Evolutionary conservation across 805 yeast species (phyloP).

Genomic region (Kuraishia borneana): DNA sequence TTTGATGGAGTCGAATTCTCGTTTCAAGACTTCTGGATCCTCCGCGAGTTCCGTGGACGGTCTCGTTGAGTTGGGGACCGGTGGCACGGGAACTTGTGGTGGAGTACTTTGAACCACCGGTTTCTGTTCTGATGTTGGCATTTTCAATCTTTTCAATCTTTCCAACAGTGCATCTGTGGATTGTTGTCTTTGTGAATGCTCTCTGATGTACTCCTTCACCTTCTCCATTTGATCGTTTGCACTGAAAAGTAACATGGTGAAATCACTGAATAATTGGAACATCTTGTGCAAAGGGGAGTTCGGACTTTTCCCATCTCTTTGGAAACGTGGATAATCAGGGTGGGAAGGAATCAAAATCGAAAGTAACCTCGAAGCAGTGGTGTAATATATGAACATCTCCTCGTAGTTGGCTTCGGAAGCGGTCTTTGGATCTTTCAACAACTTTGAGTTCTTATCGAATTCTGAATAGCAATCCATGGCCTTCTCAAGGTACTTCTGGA

Average conservation of each 20-base stretch:
- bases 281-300: neutral
- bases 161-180: neutral
- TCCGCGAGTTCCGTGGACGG: neutral
- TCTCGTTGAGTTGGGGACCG: too few species aligned
- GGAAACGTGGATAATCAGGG: conserved; percentile 6
- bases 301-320: conserved; percentile 3
- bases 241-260: conserved; percentile 1
- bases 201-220: conserved; percentile 1
- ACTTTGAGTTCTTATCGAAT: conserved; percentile 6
- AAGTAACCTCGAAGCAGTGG: conserved; percentile 14
- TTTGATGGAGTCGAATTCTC: neutral
- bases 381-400: conserved; percentile 14
- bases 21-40: neutral
- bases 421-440: conserved; percentile 4
- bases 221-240: neutral
- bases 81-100: too few species aligned
- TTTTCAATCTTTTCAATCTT: conserved; percentile 1
- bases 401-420: conserved; percentile 8
- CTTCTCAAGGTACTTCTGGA: conserved; percentile 10
- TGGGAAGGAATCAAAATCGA: conserved; percentile 14
- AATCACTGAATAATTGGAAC: neutral
- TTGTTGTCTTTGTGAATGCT: neutral
- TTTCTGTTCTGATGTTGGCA: neutral
- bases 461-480: conserved; percentile 16
- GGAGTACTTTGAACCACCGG: neutral